Percentiles rank a stretch among this genome's conserved stretches.
These are phyloP conservation scores for Taiozyma sp. DNA, from an alignment of 1,139 yeast genomes.

Conservation along the genomic window DNA sequence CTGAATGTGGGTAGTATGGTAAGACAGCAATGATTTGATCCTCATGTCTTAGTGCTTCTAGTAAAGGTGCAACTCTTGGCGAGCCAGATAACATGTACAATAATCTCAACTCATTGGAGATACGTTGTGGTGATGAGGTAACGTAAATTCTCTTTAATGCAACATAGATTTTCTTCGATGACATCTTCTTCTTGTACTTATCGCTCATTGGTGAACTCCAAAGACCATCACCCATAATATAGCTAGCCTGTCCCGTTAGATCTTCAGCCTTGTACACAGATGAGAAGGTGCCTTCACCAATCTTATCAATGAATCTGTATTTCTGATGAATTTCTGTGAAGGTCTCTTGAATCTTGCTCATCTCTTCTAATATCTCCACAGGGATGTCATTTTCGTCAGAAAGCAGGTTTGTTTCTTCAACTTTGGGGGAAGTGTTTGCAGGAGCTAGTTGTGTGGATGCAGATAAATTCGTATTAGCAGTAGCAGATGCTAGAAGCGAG, in stretches of 20 bases:
- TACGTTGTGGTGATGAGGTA: conserved; percentile 90
- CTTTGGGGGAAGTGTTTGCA: background rate
- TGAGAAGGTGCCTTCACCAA: conserved; percentile 94
- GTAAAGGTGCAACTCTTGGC: conserved; percentile 76
- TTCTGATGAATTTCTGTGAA: conserved; percentile 52
- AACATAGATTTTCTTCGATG: conserved; percentile 52
- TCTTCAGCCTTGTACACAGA: conserved; percentile 76
- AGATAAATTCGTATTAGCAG: background rate
- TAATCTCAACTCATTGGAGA: conserved; percentile 78
- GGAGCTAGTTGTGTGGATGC: background rate
- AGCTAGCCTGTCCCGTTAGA: conserved; percentile 49
- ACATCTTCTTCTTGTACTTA: conserved; percentile 22
- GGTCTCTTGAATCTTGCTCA: conserved; percentile 54
- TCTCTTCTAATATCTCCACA: conserved; percentile 57
- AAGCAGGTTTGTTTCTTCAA: conserved; percentile 1
- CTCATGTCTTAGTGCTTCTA: conserved; percentile 80
- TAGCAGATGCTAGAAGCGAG: background rate
- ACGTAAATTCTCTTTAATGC: conserved; percentile 94
- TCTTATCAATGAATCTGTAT: conserved; percentile 34
- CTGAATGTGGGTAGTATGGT: conserved; percentile 90
- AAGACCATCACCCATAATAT: conserved; percentile 90
- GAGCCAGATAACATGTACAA: conserved; percentile 66
- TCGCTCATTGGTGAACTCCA: conserved; percentile 74
- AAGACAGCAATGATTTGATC: conserved; percentile 93
- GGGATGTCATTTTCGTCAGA: conserved; percentile 25